Evolutionary conservation across 805 yeast genomes (phyloP).

Genomic region (Metschnikowia reukaufii): DNA sequence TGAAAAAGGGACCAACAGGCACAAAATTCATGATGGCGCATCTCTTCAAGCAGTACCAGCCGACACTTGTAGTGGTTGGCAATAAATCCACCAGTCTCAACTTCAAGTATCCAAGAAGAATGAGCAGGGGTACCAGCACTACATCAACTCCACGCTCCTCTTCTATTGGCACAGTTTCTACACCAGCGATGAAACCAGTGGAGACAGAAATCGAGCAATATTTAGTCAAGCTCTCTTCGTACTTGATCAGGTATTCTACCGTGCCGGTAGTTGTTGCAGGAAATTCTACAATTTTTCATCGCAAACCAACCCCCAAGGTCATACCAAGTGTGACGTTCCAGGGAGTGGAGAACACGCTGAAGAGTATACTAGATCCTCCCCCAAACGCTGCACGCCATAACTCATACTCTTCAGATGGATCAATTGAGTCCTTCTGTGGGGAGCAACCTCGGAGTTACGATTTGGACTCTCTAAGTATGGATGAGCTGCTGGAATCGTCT

Average conservation of each 20-base stretch:
- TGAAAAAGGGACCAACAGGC: constrained; percentile 20
- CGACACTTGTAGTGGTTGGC: constrained; percentile 38
- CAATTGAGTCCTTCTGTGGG: constrained; percentile 21
- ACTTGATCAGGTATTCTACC: constrained; percentile 38
- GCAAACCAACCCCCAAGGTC: constrained; percentile 4
- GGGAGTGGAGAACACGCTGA: constrained; percentile 1
- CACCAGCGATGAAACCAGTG: constrained; percentile 1
- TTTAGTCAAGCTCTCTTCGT: constrained; percentile 38
- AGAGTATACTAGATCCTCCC: constrained; percentile 6
- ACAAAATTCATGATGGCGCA: constrained; percentile 38
- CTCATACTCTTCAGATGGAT: constrained; percentile 15
- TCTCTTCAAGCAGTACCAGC: constrained; percentile 42
- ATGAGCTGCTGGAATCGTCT: not conserved
- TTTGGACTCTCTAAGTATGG: constrained; percentile 1
- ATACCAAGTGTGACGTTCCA: constrained; percentile 16
- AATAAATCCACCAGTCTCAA: constrained; percentile 41
- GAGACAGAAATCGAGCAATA: constrained; percentile 23
- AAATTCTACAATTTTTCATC: constrained; percentile 23
- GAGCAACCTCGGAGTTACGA: constrained; percentile 3
- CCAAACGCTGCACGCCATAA: constrained; percentile 11
- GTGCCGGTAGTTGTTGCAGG: constrained; percentile 42
- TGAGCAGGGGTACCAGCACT: constrained; percentile 17
- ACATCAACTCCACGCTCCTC: constrained; percentile 6
- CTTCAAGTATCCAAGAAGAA: constrained; percentile 40
- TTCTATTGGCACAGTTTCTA: constrained; percentile 6